Conservation (phyloP, 495 filamentous ascomycete species). For the Talaromyces wortmannii region DNA sequence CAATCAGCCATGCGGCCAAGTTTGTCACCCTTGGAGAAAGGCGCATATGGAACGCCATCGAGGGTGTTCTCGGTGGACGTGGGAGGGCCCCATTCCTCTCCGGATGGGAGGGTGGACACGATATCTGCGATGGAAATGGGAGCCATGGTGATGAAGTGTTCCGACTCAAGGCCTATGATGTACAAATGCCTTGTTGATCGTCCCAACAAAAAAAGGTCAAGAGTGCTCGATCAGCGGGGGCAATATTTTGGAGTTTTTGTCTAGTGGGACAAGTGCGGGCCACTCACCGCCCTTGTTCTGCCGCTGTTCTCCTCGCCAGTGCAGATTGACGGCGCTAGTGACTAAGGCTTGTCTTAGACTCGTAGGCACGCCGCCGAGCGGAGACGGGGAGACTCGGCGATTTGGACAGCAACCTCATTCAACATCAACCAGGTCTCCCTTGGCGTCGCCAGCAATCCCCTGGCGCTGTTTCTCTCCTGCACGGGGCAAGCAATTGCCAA, state of each 20-base stretch:
- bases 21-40: slow-evolving; percentile 98
- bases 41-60: slow-evolving; percentile 91
- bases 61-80: slow-evolving; percentile 76
- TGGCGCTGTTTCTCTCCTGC: background rate
- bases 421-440: too few species aligned
- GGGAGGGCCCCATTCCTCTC: slow-evolving; percentile 80
- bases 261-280: background rate
- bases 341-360: too few species aligned
- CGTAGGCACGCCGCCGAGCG: too few species aligned
- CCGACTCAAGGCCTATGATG: background rate
- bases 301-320: background rate
- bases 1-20: slow-evolving; percentile 98
- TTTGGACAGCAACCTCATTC: too few species aligned
- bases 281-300: slow-evolving; percentile 4
- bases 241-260: slow-evolving; percentile 5
- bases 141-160: slow-evolving; percentile 33
- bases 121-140: slow-evolving; percentile 52
- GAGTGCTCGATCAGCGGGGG: background rate
- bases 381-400: too few species aligned
- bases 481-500: background rate
- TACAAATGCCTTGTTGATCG: background rate
- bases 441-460: too few species aligned
- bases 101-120: slow-evolving; percentile 52
- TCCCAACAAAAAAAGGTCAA: background rate
- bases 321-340: too few species aligned